phyloP scores from a whole-genome alignment of 345 rosid species.

The Eutrema japonicum region DNA sequence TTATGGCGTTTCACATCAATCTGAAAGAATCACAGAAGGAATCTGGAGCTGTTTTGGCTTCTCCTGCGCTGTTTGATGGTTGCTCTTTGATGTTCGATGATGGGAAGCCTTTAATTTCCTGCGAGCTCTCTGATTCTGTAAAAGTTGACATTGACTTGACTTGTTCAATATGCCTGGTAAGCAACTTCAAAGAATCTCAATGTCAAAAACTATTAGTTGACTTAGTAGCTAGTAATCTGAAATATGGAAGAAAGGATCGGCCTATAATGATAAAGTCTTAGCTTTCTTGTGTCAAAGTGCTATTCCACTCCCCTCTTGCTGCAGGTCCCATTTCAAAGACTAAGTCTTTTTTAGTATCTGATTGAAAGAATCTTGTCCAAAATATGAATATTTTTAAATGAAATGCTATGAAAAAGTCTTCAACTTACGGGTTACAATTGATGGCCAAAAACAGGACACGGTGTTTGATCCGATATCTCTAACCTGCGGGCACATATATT shows the following conservation, averaged over 20 bases:
- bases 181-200: constrained; percentile 40
- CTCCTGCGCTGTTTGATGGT: constrained; percentile 63
- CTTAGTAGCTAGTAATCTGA: constrained; percentile 25
- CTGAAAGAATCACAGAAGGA: constrained; percentile 60
- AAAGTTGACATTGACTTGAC: constrained; percentile 86
- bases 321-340: constrained; percentile 29
- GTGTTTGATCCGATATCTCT: constrained; percentile 92
- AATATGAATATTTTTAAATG: constrained; percentile 3
- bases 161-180: constrained; percentile 95
- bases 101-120: constrained; percentile 76
- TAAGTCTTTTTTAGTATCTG: constrained; percentile 27
- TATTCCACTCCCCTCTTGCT: constrained; percentile 38
- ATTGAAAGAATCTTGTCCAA: constrained; percentile 12
- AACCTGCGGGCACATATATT: constrained; percentile 90
- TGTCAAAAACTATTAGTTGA: constrained; percentile 34
- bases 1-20: constrained; percentile 89
- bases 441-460: constrained; percentile 60
- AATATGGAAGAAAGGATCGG: constrained; percentile 28
- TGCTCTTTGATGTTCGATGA: constrained; percentile 64
- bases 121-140: constrained; percentile 75
- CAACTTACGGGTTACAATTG: constrained; percentile 3
- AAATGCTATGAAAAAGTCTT: constrained; percentile 4
- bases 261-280: constrained; percentile 38
- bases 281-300: constrained; percentile 29
- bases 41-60: constrained; percentile 33